Evolutionary conservation across 2,329 filamentous ascomycete species (phyloP).

Genomic region (Neofusicoccum umdonicola): DNA sequence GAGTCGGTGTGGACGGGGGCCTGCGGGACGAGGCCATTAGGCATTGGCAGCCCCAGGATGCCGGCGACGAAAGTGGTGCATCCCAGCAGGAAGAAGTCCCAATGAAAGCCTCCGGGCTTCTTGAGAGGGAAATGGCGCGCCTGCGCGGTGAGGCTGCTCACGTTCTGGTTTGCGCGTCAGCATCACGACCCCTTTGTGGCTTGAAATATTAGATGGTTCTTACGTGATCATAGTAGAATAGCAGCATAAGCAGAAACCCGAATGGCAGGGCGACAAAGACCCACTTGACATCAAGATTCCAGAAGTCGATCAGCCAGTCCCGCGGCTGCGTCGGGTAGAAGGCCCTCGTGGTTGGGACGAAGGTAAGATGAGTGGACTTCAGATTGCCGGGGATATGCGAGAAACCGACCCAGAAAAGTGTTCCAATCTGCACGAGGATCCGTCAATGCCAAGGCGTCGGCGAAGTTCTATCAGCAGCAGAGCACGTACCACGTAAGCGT

Average conservation of each 20-base stretch:
- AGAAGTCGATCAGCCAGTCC: constrained; percentile 53
- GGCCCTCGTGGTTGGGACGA: constrained; percentile 43
- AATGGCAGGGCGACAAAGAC: constrained; percentile 55
- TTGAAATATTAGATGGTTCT: background rate
- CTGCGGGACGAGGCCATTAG: constrained; percentile 55
- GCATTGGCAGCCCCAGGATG: constrained; percentile 52
- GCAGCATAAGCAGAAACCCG: constrained; percentile 52
- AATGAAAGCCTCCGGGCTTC: constrained; percentile 57
- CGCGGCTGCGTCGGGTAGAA: constrained; percentile 49
- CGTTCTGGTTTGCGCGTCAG: constrained; percentile 33
- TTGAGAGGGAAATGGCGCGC: constrained; percentile 52
- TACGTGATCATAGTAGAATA: constrained; percentile 59
- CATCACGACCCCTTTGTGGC: background rate
- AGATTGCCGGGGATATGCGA: constrained; percentile 51
- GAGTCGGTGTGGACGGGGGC: constrained; percentile 58
- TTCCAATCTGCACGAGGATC: constrained; percentile 40
- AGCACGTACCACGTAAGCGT: constrained; percentile 47
- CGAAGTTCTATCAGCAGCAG: background rate
- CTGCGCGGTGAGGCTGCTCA: constrained; percentile 44
- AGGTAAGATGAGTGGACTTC: constrained; percentile 40
- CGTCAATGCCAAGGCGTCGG: background rate
- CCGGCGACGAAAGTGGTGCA: constrained; percentile 53
- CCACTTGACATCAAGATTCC: constrained; percentile 52
- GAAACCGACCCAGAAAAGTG: constrained; percentile 56
- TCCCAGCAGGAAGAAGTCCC: constrained; percentile 58